Evolutionary conservation across 2,329 filamentous ascomycete genomes (phyloP).

Genomic region (Myriosclerotinia duriaeana): DNA sequence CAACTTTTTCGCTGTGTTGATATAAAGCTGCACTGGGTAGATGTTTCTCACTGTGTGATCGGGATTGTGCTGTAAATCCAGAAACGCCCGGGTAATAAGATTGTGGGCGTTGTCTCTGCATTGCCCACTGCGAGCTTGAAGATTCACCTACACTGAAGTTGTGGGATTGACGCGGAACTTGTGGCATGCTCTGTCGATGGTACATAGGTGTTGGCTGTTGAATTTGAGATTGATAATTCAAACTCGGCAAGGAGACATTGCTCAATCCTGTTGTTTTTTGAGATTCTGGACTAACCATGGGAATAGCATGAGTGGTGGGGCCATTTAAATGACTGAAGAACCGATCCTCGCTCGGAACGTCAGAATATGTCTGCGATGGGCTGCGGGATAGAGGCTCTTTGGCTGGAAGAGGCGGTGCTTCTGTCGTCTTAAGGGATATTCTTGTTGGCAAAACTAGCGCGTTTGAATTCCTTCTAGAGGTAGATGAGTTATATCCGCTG

Average conservation of each 20-base stretch:
- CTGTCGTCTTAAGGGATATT: conserved; percentile 5
- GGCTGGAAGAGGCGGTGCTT: conserved; percentile 27
- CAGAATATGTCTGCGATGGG: neutral
- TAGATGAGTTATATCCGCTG: conserved; percentile 61
- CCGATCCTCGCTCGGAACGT: neutral
- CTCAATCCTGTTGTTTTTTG: conserved; percentile 14
- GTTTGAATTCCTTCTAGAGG: conserved; percentile 44
- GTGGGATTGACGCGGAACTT: neutral
- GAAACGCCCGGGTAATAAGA: conserved; percentile 26
- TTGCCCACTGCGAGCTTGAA: conserved; percentile 24
- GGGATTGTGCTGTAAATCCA: conserved; percentile 33
- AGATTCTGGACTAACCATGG: conserved; percentile 11
- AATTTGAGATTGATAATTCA: conserved; percentile 12
- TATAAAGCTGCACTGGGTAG: conserved; percentile 28
- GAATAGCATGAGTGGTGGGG: conserved; percentile 10
- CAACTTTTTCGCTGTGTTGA: conserved; percentile 31
- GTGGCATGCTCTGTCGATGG: conserved; percentile 27
- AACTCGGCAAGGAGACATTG: conserved; percentile 2
- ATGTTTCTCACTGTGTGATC: conserved; percentile 28
- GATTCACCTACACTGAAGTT: neutral
- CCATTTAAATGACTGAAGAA: neutral
- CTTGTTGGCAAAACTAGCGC: conserved; percentile 27
- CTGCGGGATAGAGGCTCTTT: conserved; percentile 27
- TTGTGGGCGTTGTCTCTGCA: conserved; percentile 25
- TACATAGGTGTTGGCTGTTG: conserved; percentile 17